phyloP scores from a whole-genome alignment of 1,284 basidiomycete genomes.

The Vanrija humicola region DNA sequence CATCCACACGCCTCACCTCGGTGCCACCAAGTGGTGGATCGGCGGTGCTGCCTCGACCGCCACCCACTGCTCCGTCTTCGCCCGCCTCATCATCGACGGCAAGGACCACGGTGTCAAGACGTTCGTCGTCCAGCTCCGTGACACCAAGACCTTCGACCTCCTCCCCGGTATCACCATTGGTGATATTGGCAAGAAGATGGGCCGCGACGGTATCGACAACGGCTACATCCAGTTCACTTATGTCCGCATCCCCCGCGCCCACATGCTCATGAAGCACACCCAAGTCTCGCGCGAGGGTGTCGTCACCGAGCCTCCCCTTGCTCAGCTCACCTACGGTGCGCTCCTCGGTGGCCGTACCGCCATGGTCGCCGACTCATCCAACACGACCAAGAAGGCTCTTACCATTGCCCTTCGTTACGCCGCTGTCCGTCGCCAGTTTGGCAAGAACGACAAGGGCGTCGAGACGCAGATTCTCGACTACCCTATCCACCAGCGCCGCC shows the following conservation, averaged over 20 bases:
- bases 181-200: conserved; percentile 61
- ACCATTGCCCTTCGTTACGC: conserved; percentile 58
- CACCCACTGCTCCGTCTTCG: conserved; percentile 58
- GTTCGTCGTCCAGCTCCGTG: conserved; percentile 56
- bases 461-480: conserved; percentile 59
- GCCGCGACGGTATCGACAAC: conserved; percentile 56
- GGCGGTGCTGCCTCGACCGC: conserved; percentile 58
- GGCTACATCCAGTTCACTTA: conserved; percentile 55
- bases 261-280: conserved; percentile 61
- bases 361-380: conserved; percentile 56
- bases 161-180: conserved; percentile 57
- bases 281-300: conserved; percentile 53
- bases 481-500: conserved; percentile 58
- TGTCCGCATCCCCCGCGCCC: conserved; percentile 56
- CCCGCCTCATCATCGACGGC: conserved; percentile 55
- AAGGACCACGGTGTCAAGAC: conserved; percentile 58
- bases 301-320: conserved; percentile 52
- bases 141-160: conserved; percentile 53
- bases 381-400: conserved; percentile 55
- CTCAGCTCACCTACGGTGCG: conserved; percentile 58
- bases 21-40: conserved; percentile 59
- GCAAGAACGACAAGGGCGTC: conserved; percentile 46
- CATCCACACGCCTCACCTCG: conserved; percentile 55
- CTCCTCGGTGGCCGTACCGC: conserved; percentile 55
- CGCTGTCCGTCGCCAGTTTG: conserved; percentile 57